Percentiles rank a stretch among this genome's conserved stretches.
Conservation (phyloP, 345 rosid species). For the thale cress (Arabidopsis thaliana) region TAIR10.1 NC_003071.7:8691001-8691500, state of each 20-base stretch:
- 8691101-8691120: constrained; percentile 96
- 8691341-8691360: constrained; percentile 95
- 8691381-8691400: constrained; percentile 99
- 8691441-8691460: constrained; percentile 23
- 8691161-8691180: constrained; percentile 96
- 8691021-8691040: background rate
- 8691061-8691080: constrained; percentile 36
- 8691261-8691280: constrained; percentile 91
- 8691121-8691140: constrained; percentile 95
- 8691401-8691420: constrained; percentile 90
- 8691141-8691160: constrained; percentile 93
- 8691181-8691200: constrained; percentile 29
- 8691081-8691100: constrained; percentile 88
- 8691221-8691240: constrained; percentile 3
- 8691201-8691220: constrained; percentile 16
- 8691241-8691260: background rate
- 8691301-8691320: constrained; percentile 97
- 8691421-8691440: constrained; percentile 96
- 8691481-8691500: background rate
- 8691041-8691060: background rate
- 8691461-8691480: constrained; percentile 1
- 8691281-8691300: constrained; percentile 98
- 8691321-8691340: constrained; percentile 98
- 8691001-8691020: background rate
- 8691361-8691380: constrained; percentile 99